Base-by-base conservation (phyloP, 257 asterid species). In the Lithospermum erythrorhizon region DNA sequence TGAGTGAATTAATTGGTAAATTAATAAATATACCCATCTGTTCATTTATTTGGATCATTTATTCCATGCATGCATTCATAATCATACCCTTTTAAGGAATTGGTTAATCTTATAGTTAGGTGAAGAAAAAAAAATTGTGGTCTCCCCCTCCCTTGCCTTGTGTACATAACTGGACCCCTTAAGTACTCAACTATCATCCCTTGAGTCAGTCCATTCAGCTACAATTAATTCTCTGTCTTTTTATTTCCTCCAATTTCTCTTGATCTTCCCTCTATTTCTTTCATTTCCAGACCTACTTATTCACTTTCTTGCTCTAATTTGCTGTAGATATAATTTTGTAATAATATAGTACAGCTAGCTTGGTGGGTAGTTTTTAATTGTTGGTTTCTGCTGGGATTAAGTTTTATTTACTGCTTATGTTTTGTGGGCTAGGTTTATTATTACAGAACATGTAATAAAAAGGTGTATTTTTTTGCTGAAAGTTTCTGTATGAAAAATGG, bases 131-230 rank as follows among this genome's bases (percentile, higher is more conserved):
- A 20, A 53, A 53, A 53, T 55, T 55, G 14, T 59, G 62, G 61
- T 64, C 57, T 23, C 24, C 63, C 67, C 72, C 69, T 77, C 62
- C 53, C 67, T 66, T 58, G 29, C 68, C 17, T 57, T 68, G 62
- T 55, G 63, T 24, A 41, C 30, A 21, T 22, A 24, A 55, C 78
- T 73, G 80, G 81, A 71, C 82, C 82, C 78, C 70, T 61, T 63
- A n/a, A n/a, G n/a, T n/a, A n/a, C n/a, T n/a, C n/a, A 73, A 63
- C 70, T 77, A 69, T 77, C 68, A 7, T 35, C 72, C 78, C 27
- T 37, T 22, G 37, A 67, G 69, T 61, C 82, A 72, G 76, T 67
- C 66, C 27, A 25, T 62, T 55, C 70, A 57, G 75, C 69, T 58
- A 55, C 14, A 22, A 63, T 67, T 65, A 59, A 53, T 71, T 62